Conservation (phyloP, 176 grass and related monocot genomes). For the Oryza punctata region DNA sequence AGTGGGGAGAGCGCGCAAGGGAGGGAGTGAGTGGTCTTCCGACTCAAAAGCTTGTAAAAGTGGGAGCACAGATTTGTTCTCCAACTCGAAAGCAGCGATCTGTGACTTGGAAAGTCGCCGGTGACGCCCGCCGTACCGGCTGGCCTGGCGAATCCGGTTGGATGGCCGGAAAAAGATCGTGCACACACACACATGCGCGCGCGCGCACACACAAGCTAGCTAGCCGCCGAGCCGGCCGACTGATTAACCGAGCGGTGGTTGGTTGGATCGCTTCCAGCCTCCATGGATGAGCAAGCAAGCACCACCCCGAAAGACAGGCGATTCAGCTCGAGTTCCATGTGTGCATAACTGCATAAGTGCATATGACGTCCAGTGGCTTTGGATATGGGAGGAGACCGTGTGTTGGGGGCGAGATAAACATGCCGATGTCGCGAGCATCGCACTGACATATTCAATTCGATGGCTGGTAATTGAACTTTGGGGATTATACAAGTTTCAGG, state of each 20-base stretch:
- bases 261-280: not conserved
- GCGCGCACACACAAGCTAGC: not conserved
- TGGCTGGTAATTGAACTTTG: not conserved
- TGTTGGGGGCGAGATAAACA: constrained; percentile 17
- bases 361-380: not conserved
- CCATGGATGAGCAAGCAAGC: not conserved
- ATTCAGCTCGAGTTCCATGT: constrained; percentile 39
- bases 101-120: constrained; percentile 62
- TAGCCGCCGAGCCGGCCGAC: not conserved
- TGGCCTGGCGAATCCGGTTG: constrained; percentile 3
- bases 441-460: not conserved
- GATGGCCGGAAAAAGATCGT: not conserved
- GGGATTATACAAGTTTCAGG: constrained; percentile 7
- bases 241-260: not conserved
- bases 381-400: not conserved
- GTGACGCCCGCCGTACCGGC: constrained; percentile 35
- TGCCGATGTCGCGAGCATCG: not conserved
- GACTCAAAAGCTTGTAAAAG: constrained; percentile 45
- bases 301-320: not conserved
- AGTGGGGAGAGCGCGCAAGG: not conserved
- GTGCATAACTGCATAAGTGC: not conserved
- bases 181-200: not conserved
- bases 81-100: constrained; percentile 44
- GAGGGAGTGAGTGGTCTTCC: constrained; percentile 44
- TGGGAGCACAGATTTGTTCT: not conserved